Base-by-base conservation (phyloP, 257 asterid species). In the Gentiana straminea region DNA sequence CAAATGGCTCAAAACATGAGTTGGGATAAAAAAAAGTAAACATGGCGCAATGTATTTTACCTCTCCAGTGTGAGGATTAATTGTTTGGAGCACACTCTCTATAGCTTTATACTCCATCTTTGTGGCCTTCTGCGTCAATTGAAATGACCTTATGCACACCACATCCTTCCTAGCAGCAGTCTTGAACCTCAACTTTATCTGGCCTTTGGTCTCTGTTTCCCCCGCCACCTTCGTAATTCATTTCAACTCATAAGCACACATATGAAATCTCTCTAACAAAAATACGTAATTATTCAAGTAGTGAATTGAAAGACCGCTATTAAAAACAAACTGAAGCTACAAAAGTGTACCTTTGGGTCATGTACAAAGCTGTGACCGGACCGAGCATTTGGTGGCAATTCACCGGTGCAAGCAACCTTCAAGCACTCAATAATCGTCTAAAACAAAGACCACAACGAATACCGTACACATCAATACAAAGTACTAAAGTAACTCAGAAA, bases 71-170 rank as follows among this genome's bases (percentile, higher is more conserved):
- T 92, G 97, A 57, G 97, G 97, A 77, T 88, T 88, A 55, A 92
- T 78, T 1, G 97, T 92, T 73, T 88, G 98, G 49, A 92, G 96
- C 71, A 92, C 97, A 48, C 97, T 83, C 79, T 88, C 98, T 67
- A 92, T 82, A 45, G 98, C 97, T 70, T 92, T 92, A 75, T 84
- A 92, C 82, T 92, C 97, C 98, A 92, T 83, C 80, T 88, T 92
- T 48, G 94, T 73, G 67, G 95, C 93, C 80, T 88, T 91, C 57
- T 92, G 98, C 33, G 98, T 87, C 62, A 92, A 86, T 79, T 91
- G 97, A 79, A 87, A 92, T 36, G 97, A 92, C 79, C 98, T 83
- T 68, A 92, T 88, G 80, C 98, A 92, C 33, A 92, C 97, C 61
- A 92, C 98, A 71, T 92, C 98, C 81, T 92, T 92, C 69, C 83